Conservation (phyloP, 2,329 filamentous ascomycete genomes). For the Amesomyces nigricolor region DNA sequence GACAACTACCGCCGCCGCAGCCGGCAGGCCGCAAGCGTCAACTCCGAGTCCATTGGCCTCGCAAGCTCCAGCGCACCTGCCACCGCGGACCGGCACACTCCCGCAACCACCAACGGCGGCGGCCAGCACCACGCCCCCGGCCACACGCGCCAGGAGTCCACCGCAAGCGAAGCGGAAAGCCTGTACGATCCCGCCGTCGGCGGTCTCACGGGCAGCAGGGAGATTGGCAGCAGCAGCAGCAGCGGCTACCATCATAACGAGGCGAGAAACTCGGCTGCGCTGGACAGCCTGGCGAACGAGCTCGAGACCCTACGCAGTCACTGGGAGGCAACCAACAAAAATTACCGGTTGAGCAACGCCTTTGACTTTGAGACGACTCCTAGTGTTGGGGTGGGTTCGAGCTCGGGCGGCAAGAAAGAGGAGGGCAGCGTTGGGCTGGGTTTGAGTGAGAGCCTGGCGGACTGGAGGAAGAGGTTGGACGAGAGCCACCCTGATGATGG, state of each 20-base stretch:
- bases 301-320: conserved; percentile 84
- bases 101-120: conserved; percentile 1
- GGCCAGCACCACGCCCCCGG: conserved; percentile 25
- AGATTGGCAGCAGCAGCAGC: conserved; percentile 26
- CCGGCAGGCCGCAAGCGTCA: conserved; percentile 50
- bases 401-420: conserved; percentile 21
- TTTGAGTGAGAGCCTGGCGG: conserved; percentile 66
- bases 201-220: conserved; percentile 37
- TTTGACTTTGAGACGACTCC: conserved; percentile 69
- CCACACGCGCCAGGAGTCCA: conserved; percentile 50
- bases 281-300: conserved; percentile 88
- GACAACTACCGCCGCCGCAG: conserved; percentile 86
- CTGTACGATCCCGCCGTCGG: conserved; percentile 51
- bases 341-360: conserved; percentile 81
- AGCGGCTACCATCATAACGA: conserved; percentile 46
- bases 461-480: conserved; percentile 76
- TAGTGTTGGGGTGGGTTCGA: neutral
- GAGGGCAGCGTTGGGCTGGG: conserved; percentile 40
- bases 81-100: neutral
- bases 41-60: conserved; percentile 21
- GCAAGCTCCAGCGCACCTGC: neutral
- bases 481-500: conserved; percentile 24
- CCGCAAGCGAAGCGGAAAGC: conserved; percentile 56
- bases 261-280: conserved; percentile 57
- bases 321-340: conserved; percentile 95